A percentile compares a stretch with the other conserved stretches of the same genome.
phyloP scores from a whole-genome alignment of 345 rosid genomes.

The Sapria himalayana region DNA sequence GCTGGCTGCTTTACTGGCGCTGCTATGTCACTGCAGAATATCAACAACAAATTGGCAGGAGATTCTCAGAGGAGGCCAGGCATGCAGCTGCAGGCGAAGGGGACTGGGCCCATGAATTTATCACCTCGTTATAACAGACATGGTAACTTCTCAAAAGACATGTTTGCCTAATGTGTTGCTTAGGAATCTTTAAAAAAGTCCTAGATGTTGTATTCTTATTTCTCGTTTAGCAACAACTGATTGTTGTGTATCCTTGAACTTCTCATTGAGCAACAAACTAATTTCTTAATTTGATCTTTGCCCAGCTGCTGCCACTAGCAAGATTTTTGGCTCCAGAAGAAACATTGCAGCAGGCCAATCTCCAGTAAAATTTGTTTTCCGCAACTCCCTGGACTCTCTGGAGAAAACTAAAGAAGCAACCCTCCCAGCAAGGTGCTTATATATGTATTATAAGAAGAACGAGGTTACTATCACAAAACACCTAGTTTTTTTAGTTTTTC shows the following conservation, averaged over 20 bases:
- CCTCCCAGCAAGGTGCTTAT: constrained; percentile 26
- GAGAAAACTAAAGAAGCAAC: constrained; percentile 30
- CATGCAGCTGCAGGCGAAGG: constrained; percentile 35
- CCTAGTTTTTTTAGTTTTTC: too few relatives aligned
- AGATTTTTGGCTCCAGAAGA: constrained; percentile 24
- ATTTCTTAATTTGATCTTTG: constrained; percentile 12
- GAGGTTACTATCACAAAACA: too few relatives aligned
- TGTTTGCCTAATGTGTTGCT: too few relatives aligned
- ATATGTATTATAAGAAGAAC: too few relatives aligned
- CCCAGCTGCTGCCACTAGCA: constrained; percentile 49
- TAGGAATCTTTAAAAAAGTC: too few relatives aligned
- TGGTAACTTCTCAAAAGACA: constrained; percentile 19
- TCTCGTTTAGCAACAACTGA: too few relatives aligned
- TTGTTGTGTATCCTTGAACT: too few relatives aligned
- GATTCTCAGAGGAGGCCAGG: constrained; percentile 61
- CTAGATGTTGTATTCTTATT: too few relatives aligned
- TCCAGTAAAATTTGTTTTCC: constrained; percentile 27
- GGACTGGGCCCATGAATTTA: constrained; percentile 35
- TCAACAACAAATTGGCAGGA: constrained; percentile 38
- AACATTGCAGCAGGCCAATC: constrained; percentile 33
- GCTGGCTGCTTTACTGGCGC: too few relatives aligned
- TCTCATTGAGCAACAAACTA: too few relatives aligned
- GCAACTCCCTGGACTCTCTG: constrained; percentile 20
- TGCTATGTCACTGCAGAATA: constrained; percentile 28
- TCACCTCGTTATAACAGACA: constrained; percentile 27